These are phyloP conservation scores for Sporothrix brasiliensis DNA, from an alignment of 2,329 filamentous ascomycete species.

Conservation along the genomic window DNA sequence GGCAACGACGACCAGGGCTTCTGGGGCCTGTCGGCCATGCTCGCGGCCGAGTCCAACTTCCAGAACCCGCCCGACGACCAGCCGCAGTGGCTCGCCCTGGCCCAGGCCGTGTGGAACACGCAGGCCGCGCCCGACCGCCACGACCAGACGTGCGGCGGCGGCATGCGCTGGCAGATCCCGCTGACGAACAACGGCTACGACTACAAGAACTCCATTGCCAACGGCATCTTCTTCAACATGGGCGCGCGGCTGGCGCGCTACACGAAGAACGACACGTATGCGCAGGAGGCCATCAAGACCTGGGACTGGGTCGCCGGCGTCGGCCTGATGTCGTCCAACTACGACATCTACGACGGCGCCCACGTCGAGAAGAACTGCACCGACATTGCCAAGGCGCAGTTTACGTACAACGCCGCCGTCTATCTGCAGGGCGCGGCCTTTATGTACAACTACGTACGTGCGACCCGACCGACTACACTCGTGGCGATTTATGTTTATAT, in stretches of 20 bases:
- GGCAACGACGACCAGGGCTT: constrained; percentile 78
- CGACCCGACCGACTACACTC: background rate
- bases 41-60: constrained; percentile 70
- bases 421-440: constrained; percentile 37
- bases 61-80: constrained; percentile 58
- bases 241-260: constrained; percentile 67
- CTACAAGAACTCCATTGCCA: constrained; percentile 64
- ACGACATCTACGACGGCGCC: constrained; percentile 65
- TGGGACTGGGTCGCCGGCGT: constrained; percentile 69
- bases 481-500: background rate
- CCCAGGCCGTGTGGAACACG: constrained; percentile 79
- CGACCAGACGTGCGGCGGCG: constrained; percentile 76
- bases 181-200: constrained; percentile 77
- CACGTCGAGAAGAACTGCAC: constrained; percentile 62
- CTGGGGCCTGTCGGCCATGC: constrained; percentile 72
- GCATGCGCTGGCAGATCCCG: constrained; percentile 83
- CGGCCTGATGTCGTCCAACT: constrained; percentile 60
- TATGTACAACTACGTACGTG: constrained; percentile 45
- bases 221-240: constrained; percentile 57
- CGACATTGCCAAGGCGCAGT: constrained; percentile 45
- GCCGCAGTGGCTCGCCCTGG: constrained; percentile 71
- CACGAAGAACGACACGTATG: constrained; percentile 75
- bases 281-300: constrained; percentile 72
- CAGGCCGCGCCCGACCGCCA: constrained; percentile 60
- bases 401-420: constrained; percentile 36